These are phyloP conservation scores for Thuidium tamariscinum DNA, from an alignment of 225 moss, liverwort and hornwort genomes.

Conservation along the genomic window DNA sequence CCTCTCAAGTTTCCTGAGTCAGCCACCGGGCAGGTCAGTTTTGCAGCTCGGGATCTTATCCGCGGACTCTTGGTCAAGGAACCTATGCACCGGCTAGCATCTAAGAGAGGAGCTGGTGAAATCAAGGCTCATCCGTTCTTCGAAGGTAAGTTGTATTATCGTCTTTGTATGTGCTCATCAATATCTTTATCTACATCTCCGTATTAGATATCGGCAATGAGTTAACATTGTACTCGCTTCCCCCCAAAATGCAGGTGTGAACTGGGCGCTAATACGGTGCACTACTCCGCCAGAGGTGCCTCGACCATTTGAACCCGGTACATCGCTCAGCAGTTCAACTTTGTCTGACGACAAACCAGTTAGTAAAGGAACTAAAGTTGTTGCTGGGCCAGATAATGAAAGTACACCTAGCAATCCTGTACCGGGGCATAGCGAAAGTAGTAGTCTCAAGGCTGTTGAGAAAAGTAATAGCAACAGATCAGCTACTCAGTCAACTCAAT, in stretches of 20 bases:
- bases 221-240: neutral
- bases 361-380: conserved; percentile 22
- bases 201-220: neutral
- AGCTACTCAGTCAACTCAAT: conserved; percentile 31
- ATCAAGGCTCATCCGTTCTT: conserved; percentile 96
- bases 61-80: conserved; percentile 84
- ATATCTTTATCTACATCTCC: neutral
- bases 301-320: conserved; percentile 43
- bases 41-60: conserved; percentile 70
- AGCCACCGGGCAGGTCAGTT: conserved; percentile 59
- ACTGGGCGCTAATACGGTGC: conserved; percentile 96
- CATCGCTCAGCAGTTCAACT: conserved; percentile 37
- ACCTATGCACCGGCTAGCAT: conserved; percentile 75
- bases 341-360: conserved; percentile 26
- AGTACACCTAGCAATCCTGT: conserved; percentile 19
- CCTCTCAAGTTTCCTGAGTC: conserved; percentile 75
- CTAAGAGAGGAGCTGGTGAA: conserved; percentile 82
- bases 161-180: neutral
- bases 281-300: conserved; percentile 86
- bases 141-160: conserved; percentile 35
- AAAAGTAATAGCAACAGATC: conserved; percentile 48
- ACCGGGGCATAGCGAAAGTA: conserved; percentile 29
- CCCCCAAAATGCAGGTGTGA: conserved; percentile 41
- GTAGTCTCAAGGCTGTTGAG: conserved; percentile 36
- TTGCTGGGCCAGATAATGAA: conserved; percentile 16